Base-by-base conservation (phyloP, 208 protist genomes). In the Leishmania guyanensis region DNA sequence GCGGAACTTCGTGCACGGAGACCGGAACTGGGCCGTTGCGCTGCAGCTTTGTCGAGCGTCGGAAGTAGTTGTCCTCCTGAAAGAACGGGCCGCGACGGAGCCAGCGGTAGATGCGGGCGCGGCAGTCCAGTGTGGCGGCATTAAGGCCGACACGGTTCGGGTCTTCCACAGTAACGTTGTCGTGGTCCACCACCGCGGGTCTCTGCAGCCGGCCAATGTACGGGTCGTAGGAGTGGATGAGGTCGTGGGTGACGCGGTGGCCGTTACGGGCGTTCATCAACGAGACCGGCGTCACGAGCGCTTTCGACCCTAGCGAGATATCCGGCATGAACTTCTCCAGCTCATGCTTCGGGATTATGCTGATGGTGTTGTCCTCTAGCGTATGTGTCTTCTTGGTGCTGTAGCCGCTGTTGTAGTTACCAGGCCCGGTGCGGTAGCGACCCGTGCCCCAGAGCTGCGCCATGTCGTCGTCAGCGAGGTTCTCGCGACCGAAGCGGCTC, bases 281-380 rank as follows among this genome's bases (percentile, higher is more conserved):
- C 39, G 93, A 97, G 8, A 98, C 93, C 2, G 95, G 95, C 64
- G 95, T 98, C 46, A 97, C 94, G 17, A 97, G 86, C 56, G 92
- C 93, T 83, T 96, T 96, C 62, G 91, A 83, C 20, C 95, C 95
- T 66, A 97, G 87, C 65, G 79, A 86, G 75, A 98, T 98, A 81
- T 98, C 90, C 26, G 95, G 95, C 95, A 98, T 98, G 80, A 94
- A 98, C 84, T 93, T 94, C 75, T 96, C 92, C 66, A 98, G 87
- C 84, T 98, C 93, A 60, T 94, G 90, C 88, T 96, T 96, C n/a
- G 95, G 94, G 48, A 97, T 97, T 2, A 98, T 94, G 36, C 56
- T 80, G 39, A 96, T 65, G 6, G 84, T 94, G 83, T 92, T 83
- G 79, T 98, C 95, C 77, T 98, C 94, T 62, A 96, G 70, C 53